Evolutionary conservation across 371 early-diverging fungal genomes (phyloP), one percentile per base, ranked within the genome.

Genomic region (Funneliformis caledonium): DNA sequence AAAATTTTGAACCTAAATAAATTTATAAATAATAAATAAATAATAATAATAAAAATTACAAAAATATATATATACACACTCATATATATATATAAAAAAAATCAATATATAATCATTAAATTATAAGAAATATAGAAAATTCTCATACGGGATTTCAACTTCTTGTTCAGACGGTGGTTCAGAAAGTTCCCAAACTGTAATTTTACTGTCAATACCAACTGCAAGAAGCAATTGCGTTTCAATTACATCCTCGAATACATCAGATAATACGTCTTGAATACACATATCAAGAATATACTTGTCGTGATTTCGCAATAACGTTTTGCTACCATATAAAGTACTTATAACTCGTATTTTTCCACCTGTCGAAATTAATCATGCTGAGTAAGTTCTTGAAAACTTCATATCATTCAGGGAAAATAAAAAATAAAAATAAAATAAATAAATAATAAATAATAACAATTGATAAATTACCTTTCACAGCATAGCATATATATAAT

Each of bases 311-410:
- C 85, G 85, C 52, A 86, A 82, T 67, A 86, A 84, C 4, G 86
- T 82, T 61, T 82, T 83, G 69, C 84, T 84, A 31, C 85, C 87
- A 69, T 82, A 83, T 43, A 82, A 65, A 45, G 83, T 83, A 52
- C 83, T 82, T 56, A 86, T 85, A n/a, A 86, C 85, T 1, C 87
- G 82, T 45, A 86, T 84, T 81, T 84, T 86, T 65, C 85, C 87
- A 12, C 83, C 87, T 86, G 81, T n/a, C 11, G 14, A 78, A 47
- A 11, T 61, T 48, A 76, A 56, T 14, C 19, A 19, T 43, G 9
- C 16, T 10, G 3, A 33, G 31, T 22, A 4, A 76, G 14, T 12
- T 78, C 19, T 60, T 47, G 26, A 80, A 78, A 47, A 31, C 14
- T 9, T 76, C 11, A 81, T 50, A 33, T 9, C 1, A 22, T 42